A percentile compares a stretch with the other conserved stretches of the same genome.
phyloP scores from a whole-genome alignment of 2,329 filamentous ascomycete species.

The Penicillium olsonii region DNA sequence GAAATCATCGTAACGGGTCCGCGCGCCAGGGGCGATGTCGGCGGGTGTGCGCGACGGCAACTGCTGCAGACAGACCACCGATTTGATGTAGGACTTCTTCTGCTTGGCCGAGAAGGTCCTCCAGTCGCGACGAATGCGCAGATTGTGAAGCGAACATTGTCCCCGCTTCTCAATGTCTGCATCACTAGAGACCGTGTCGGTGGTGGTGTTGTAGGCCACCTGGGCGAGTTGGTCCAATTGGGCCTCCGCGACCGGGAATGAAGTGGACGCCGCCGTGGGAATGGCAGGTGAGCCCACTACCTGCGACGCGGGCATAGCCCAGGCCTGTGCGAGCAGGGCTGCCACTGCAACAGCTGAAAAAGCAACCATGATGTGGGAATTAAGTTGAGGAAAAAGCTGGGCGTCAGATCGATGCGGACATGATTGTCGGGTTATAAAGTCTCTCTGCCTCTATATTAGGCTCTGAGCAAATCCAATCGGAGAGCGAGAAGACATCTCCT shows the following conservation, averaged over 20 bases:
- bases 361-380: conserved; percentile 21
- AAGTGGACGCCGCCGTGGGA: conserved; percentile 9
- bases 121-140: conserved; percentile 32
- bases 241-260: conserved; percentile 9
- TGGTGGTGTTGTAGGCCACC: conserved; percentile 15
- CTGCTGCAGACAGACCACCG: conserved; percentile 48
- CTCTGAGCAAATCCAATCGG: neutral
- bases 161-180: conserved; percentile 4
- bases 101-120: conserved; percentile 34
- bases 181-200: conserved; percentile 6
- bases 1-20: conserved; percentile 55
- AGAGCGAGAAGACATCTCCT: too few relatives aligned
- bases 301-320: conserved; percentile 14
- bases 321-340: conserved; percentile 13
- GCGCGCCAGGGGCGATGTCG: conserved; percentile 44
- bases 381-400: too few relatives aligned
- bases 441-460: neutral
- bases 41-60: conserved; percentile 39
- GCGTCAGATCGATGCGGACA: neutral
- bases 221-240: conserved; percentile 18
- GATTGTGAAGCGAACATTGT: conserved; percentile 14
- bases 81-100: conserved; percentile 46
- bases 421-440: neutral
- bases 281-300: neutral
- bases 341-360: conserved; percentile 15